These are phyloP conservation scores for Thelonectria blattea DNA, from an alignment of 2,329 filamentous ascomycete genomes.

Conservation along the genomic window DNA sequence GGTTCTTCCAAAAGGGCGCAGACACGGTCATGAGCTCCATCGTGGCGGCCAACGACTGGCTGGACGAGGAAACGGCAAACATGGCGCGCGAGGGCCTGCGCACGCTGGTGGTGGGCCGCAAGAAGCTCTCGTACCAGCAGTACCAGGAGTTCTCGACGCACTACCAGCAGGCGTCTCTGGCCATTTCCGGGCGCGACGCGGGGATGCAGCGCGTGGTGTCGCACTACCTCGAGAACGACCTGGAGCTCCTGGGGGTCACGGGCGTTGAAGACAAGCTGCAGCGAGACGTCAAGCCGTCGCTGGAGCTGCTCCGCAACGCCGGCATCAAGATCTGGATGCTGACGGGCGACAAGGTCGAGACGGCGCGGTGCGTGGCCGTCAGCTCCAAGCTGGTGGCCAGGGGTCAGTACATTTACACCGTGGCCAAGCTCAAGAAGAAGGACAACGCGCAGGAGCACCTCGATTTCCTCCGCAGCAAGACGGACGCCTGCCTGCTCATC, in stretches of 20 bases:
- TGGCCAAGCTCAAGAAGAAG: constrained; percentile 83
- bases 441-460: constrained; percentile 86
- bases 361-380: constrained; percentile 92
- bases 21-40: constrained; percentile 98
- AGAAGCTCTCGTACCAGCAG: constrained; percentile 76
- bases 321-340: constrained; percentile 99
- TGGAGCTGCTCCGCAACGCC: constrained; percentile 93
- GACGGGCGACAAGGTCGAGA: constrained; percentile 98
- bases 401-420: constrained; percentile 95
- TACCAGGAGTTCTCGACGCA: constrained; percentile 80
- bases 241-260: constrained; percentile 95
- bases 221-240: constrained; percentile 81
- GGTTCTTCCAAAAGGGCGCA: constrained; percentile 98
- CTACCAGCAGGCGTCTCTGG: constrained; percentile 81
- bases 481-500: constrained; percentile 86
- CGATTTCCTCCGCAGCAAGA: constrained; percentile 86
- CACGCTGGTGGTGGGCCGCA: constrained; percentile 93
- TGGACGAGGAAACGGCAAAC: constrained; percentile 98
- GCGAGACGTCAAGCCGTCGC: constrained; percentile 90
- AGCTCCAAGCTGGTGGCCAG: constrained; percentile 92
- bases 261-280: constrained; percentile 98
- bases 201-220: constrained; percentile 82
- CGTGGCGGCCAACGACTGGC: constrained; percentile 95
- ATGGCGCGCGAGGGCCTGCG: constrained; percentile 97
- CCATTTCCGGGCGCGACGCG: constrained; percentile 78